These are phyloP conservation scores for Hypoxylon sp. DNA, from an alignment of 2,329 filamentous ascomycete genomes.

Conservation along the genomic window DNA sequence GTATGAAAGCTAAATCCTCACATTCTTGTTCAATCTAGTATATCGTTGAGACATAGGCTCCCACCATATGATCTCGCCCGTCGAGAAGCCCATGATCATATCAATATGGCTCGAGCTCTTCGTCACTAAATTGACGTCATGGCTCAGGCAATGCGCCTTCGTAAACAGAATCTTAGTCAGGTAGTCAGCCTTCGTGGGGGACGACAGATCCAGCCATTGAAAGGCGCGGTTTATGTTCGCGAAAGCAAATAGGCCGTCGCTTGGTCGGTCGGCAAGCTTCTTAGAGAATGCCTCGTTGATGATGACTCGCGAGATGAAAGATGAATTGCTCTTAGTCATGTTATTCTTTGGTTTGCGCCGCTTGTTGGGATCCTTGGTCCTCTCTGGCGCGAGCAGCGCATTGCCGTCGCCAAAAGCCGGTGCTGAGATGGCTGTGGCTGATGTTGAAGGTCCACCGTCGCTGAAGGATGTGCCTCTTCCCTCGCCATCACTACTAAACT, in stretches of 20 bases:
- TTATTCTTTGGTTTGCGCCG: slow-evolving; percentile 96
- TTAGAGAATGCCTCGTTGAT: slow-evolving; percentile 86
- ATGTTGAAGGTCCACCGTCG: slow-evolving; percentile 61
- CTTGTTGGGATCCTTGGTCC: slow-evolving; percentile 82
- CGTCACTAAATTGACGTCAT: slow-evolving; percentile 89
- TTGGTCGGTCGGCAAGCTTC: slow-evolving; percentile 81
- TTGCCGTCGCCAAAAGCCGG: slow-evolving; percentile 92
- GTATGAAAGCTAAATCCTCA: slow-evolving; percentile 58
- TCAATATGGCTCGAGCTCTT: slow-evolving; percentile 87
- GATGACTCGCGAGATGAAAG: slow-evolving; percentile 97
- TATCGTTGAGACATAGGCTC: slow-evolving; percentile 98
- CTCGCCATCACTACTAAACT: slow-evolving; percentile 70
- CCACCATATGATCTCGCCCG: slow-evolving; percentile 98
- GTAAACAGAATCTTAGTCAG: slow-evolving; percentile 97
- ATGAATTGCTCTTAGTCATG: slow-evolving; percentile 98
- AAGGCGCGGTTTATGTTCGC: slow-evolving; percentile 96
- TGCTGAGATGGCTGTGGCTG: slow-evolving; percentile 61
- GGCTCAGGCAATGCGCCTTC: slow-evolving; percentile 93
- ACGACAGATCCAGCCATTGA: slow-evolving; percentile 94
- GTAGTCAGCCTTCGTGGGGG: slow-evolving; percentile 84
- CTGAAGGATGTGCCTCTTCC: slow-evolving; percentile 68
- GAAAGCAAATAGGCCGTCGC: slow-evolving; percentile 89
- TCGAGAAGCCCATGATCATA: slow-evolving; percentile 95
- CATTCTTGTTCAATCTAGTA: slow-evolving; percentile 95
- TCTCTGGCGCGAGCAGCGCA: slow-evolving; percentile 74